Percentiles rank a stretch among this genome's conserved stretches.
Evolutionary conservation across 257 asterid species (phyloP).

Genomic region (Solanum pennellii): DNA sequence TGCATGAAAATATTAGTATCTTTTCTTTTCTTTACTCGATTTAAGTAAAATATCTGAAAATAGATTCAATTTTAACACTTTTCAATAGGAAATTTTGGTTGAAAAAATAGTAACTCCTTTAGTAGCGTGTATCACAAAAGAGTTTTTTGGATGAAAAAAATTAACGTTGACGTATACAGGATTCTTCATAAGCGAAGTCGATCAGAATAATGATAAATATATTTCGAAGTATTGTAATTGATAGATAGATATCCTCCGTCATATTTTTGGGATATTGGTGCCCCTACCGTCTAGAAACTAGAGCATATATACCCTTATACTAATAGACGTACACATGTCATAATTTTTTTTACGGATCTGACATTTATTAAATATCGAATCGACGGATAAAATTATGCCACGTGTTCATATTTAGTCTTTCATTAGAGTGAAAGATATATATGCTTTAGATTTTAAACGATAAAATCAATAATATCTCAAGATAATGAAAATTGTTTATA

Average conservation of each 20-base stretch:
- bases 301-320: too few relatives aligned
- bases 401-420: rapidly evolving
- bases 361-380: too few relatives aligned
- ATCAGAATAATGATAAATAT: background rate
- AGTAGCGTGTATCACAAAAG: background rate
- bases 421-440: too few relatives aligned
- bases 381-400: rapidly evolving
- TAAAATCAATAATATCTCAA: too few relatives aligned
- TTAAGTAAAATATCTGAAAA: background rate
- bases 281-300: rapidly evolving
- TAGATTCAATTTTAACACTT: background rate
- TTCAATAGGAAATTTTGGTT: too few relatives aligned
- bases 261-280: too few relatives aligned
- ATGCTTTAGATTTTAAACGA: rapidly evolving
- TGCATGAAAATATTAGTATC: rapidly evolving
- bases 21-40: background rate
- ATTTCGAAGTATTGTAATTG: too few relatives aligned
- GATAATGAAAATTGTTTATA: rapidly evolving
- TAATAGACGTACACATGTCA: too few relatives aligned
- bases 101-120: background rate
- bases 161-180: background rate
- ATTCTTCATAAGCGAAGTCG: background rate
- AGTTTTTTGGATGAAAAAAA: background rate
- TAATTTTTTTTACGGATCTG: rapidly evolving
- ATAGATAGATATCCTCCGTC: rapidly evolving